These are phyloP conservation scores for Phellinidium pouzarii DNA, from an alignment of 1,284 basidiomycete genomes.

Conservation along the genomic window DNA sequence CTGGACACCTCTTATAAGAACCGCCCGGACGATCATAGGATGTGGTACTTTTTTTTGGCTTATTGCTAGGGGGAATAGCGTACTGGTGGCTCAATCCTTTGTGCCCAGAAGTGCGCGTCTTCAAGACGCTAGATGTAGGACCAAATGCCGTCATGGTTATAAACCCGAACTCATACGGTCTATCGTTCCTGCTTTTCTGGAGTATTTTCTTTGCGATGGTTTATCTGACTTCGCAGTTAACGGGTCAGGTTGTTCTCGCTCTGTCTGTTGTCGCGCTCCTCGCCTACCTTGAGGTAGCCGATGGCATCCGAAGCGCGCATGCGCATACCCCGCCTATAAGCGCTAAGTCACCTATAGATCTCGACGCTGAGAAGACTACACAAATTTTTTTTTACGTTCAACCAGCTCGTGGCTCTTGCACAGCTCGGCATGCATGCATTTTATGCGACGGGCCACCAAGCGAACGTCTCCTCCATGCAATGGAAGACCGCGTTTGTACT, in stretches of 20 bases:
- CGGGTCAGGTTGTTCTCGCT: constrained; percentile 74
- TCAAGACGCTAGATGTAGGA: constrained; percentile 12
- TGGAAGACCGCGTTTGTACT: constrained; percentile 92
- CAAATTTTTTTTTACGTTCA: constrained; percentile 44
- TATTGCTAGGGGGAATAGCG: constrained; percentile 46
- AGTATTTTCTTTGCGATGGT: constrained; percentile 56
- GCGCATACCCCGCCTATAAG: constrained; percentile 42
- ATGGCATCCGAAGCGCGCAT: constrained; percentile 69
- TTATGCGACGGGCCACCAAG: constrained; percentile 89
- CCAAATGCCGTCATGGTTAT: constrained; percentile 51
- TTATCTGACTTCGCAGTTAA: constrained; percentile 70
- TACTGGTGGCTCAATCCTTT: constrained; percentile 70
- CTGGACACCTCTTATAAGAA: constrained; percentile 39
- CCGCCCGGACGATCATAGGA: constrained; percentile 55
- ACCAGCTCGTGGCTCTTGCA: constrained; percentile 65
- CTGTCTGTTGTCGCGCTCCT: constrained; percentile 60
- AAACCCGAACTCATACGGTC: constrained; percentile 86
- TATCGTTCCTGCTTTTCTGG: constrained; percentile 81
- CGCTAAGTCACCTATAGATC: constrained; percentile 37
- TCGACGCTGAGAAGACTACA: constrained; percentile 30
- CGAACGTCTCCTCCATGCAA: constrained; percentile 84
- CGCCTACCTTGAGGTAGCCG: constrained; percentile 70
- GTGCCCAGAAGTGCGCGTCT: constrained; percentile 52
- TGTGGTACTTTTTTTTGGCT: constrained; percentile 47
- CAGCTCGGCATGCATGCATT: constrained; percentile 75